Conservation (phyloP, 1,284 basidiomycete species). For the Flammula alnicola region DNA sequence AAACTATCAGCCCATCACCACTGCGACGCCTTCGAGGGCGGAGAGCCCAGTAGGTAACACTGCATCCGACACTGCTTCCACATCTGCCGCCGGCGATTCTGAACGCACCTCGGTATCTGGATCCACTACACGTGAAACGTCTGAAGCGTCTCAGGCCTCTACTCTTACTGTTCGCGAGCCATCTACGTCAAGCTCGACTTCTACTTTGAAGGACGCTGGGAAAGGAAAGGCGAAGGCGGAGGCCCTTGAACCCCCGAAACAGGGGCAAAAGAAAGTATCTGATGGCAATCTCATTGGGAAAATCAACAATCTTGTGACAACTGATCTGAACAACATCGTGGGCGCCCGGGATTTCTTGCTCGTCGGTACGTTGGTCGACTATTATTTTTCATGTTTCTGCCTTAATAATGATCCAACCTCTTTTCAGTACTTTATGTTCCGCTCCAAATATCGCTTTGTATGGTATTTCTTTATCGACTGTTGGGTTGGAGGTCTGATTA, state of each 20-base stretch:
- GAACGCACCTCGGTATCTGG: too few relatives aligned
- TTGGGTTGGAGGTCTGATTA: constrained; percentile 42
- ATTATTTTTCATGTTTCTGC: not conserved
- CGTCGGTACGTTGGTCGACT: constrained; percentile 6
- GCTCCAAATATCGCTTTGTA: constrained; percentile 45
- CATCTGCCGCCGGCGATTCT: constrained; percentile 2
- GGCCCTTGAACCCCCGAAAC: not conserved
- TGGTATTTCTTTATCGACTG: constrained; percentile 50
- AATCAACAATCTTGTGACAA: constrained; percentile 61
- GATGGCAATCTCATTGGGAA: constrained; percentile 49
- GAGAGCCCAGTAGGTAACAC: too few relatives aligned
- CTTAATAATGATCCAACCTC: too few relatives aligned
- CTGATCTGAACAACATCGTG: constrained; percentile 49
- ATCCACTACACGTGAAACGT: too few relatives aligned
- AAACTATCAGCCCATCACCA: not conserved
- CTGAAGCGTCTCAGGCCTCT: not conserved
- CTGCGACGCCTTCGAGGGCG: not conserved
- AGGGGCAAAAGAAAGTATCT: constrained; percentile 16
- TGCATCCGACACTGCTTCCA: constrained; percentile 20
- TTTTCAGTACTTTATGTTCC: constrained; percentile 46
- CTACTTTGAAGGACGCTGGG: not conserved
- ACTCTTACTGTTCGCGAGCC: too few relatives aligned
- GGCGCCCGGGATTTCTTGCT: constrained; percentile 46
- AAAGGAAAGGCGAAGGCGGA: constrained; percentile 2
- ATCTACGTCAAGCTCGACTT: constrained; percentile 9